Percentiles rank a stretch among this genome's conserved stretches.
phyloP scores from a whole-genome alignment of 2,329 filamentous ascomycete genomes.

The Coccinonectria pachysandricola region DNA sequence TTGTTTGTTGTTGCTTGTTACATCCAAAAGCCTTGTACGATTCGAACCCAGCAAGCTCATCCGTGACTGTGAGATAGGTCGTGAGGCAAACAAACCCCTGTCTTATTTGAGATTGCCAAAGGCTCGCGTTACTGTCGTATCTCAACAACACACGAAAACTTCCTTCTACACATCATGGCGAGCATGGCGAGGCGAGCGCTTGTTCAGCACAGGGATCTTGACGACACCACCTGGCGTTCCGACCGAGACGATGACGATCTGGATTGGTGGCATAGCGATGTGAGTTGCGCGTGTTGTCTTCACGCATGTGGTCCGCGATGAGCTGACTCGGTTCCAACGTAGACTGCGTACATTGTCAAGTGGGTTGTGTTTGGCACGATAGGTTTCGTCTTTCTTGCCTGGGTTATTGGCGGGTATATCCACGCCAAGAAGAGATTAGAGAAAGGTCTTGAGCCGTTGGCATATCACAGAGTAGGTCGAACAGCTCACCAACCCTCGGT shows the following conservation, averaged over 20 bases:
- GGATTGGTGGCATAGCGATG: constrained; percentile 22
- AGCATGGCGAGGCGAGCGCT: constrained; percentile 8
- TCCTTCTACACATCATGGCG: too few species aligned
- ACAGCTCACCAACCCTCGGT: too few species aligned
- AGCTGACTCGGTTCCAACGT: constrained; percentile 6
- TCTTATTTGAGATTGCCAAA: too few species aligned
- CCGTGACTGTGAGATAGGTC: too few species aligned
- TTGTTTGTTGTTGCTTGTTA: too few species aligned
- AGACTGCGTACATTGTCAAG: constrained; percentile 58
- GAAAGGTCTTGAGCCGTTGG: constrained; percentile 54
- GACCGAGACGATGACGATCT: constrained; percentile 10
- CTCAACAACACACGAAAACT: too few species aligned
- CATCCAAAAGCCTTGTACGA: too few species aligned
- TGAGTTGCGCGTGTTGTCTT: constrained; percentile 10
- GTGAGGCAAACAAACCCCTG: too few species aligned
- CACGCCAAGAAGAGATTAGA: constrained; percentile 59
- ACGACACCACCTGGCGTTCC: constrained; percentile 1
- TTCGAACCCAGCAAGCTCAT: too few species aligned
- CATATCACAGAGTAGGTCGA: constrained; percentile 57
- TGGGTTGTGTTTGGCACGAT: constrained; percentile 59
- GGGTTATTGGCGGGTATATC: constrained; percentile 56
- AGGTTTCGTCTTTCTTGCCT: constrained; percentile 46
- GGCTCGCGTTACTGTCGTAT: too few species aligned
- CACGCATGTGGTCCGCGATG: background rate
- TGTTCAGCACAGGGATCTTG: constrained; percentile 6